Percentiles rank a stretch among this genome's conserved stretches.
Evolutionary conservation across 1,284 basidiomycete genomes (phyloP).

Genomic region (Pseudozyma tsukubaensis): DNA sequence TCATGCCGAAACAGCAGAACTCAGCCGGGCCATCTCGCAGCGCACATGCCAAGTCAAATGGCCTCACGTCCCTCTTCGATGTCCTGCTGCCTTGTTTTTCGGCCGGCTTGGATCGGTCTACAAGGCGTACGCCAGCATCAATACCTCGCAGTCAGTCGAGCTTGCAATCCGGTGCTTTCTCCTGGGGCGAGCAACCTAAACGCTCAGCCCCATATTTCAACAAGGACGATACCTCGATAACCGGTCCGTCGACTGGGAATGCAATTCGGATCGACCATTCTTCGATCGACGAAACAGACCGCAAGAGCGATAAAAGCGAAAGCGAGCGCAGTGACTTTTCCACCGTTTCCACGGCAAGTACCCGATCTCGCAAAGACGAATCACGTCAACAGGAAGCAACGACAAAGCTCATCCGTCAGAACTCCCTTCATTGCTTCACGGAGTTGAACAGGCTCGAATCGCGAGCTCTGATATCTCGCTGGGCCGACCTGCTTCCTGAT

Average conservation of each 20-base stretch:
- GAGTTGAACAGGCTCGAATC: constrained; percentile 31
- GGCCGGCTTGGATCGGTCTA: constrained; percentile 1
- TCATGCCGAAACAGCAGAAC: constrained; percentile 5
- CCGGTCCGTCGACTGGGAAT: background rate
- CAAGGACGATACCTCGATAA: background rate
- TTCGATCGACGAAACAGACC: constrained; percentile 26
- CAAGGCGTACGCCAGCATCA: background rate
- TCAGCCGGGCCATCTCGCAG: background rate
- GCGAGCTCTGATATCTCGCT: constrained; percentile 18
- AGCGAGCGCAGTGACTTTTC: constrained; percentile 44
- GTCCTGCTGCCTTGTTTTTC: constrained; percentile 21
- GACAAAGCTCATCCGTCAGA: constrained; percentile 34
- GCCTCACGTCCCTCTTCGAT: constrained; percentile 17
- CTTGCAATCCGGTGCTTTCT: constrained; percentile 22
- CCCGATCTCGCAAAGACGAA: constrained; percentile 20
- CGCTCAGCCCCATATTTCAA: background rate
- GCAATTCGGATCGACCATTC: background rate
- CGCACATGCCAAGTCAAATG: background rate
- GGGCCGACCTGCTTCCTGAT: constrained; percentile 31
- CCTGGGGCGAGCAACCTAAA: constrained; percentile 8
- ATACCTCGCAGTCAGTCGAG: constrained; percentile 7
- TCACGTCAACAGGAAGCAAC: constrained; percentile 25
- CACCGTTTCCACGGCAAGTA: constrained; percentile 13
- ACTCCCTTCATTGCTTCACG: constrained; percentile 27
- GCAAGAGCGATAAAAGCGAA: constrained; percentile 42